Conservation (phyloP, 2,329 filamentous ascomycete species). For the Diaporthe velutina region DNA sequence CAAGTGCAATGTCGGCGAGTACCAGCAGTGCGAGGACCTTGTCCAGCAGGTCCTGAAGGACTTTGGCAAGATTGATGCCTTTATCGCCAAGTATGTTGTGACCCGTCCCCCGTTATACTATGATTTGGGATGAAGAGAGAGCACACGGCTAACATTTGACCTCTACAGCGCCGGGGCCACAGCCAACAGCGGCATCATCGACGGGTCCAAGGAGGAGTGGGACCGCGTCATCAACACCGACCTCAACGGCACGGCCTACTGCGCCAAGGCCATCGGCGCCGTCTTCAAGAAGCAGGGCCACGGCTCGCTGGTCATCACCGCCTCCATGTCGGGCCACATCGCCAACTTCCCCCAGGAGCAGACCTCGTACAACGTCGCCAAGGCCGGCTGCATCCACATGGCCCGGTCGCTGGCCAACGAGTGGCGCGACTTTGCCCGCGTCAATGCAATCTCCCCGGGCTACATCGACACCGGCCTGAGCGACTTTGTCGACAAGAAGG, state of each 20-base stretch:
- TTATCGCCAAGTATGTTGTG: constrained; percentile 77
- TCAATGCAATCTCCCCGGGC: constrained; percentile 67
- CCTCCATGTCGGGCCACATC: constrained; percentile 83
- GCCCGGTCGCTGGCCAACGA: constrained; percentile 69
- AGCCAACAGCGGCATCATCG: constrained; percentile 64
- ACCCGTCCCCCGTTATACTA: not conserved
- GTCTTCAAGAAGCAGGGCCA: constrained; percentile 45
- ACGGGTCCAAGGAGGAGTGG: constrained; percentile 89
- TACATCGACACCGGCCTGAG: constrained; percentile 78
- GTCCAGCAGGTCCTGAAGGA: constrained; percentile 76
- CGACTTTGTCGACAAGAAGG: constrained; percentile 72
- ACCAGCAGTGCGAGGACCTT: constrained; percentile 64
- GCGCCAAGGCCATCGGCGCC: constrained; percentile 75
- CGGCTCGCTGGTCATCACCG: constrained; percentile 83
- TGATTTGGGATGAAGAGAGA: not conserved
- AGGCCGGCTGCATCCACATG: constrained; percentile 72
- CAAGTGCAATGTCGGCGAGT: constrained; percentile 69
- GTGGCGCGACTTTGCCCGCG: constrained; percentile 70
- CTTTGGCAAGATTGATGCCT: constrained; percentile 80
- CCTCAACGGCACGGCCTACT: constrained; percentile 83
- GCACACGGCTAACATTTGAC: not conserved
- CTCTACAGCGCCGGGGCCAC: constrained; percentile 62
- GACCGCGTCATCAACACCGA: constrained; percentile 82
- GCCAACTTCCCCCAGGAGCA: constrained; percentile 83
- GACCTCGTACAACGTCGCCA: constrained; percentile 80